phyloP scores from a whole-genome alignment of 2,329 filamentous ascomycete genomes.

The Calonectria pseudoturangicola region DNA sequence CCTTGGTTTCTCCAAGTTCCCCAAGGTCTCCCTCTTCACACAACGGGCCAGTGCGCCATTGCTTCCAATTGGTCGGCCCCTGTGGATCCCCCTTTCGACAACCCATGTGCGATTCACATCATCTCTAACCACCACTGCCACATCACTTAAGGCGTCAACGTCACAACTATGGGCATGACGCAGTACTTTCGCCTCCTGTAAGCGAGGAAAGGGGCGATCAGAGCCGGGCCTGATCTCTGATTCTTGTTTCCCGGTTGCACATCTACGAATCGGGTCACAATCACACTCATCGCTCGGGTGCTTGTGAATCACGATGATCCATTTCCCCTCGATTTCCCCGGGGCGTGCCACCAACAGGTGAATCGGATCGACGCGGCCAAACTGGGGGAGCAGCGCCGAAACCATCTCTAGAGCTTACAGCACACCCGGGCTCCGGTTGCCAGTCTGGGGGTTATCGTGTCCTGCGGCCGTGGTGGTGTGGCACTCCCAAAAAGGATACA shows the following conservation, averaged over 20 bases:
- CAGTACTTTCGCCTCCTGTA: neutral
- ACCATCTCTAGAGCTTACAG: neutral
- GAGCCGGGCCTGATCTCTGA: conserved; percentile 1
- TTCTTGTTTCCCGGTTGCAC: conserved; percentile 6
- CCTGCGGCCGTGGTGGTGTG: neutral
- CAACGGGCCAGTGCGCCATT: neutral
- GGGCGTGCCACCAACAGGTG: neutral
- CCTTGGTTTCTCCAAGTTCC: conserved; percentile 16
- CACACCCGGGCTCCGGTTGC: neutral
- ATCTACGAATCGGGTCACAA: neutral
- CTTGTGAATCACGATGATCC: neutral
- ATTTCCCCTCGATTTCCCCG: neutral
- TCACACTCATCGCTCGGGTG: neutral
- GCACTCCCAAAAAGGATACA: neutral
- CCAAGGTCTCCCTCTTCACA: conserved; percentile 15
- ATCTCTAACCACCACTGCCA: conserved; percentile 28
- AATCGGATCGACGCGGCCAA: neutral
- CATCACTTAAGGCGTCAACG: conserved; percentile 20
- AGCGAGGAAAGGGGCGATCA: neutral
- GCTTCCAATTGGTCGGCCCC: conserved; percentile 31
- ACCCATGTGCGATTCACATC: conserved; percentile 26
- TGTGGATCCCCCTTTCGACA: conserved; percentile 27
- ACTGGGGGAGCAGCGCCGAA: neutral
- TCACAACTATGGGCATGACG: conserved; percentile 6
- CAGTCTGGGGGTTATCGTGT: neutral